Evolutionary conservation across 2,329 filamentous ascomycete species (phyloP).

Genomic region (Aspergillus spinulosporus): DNA sequence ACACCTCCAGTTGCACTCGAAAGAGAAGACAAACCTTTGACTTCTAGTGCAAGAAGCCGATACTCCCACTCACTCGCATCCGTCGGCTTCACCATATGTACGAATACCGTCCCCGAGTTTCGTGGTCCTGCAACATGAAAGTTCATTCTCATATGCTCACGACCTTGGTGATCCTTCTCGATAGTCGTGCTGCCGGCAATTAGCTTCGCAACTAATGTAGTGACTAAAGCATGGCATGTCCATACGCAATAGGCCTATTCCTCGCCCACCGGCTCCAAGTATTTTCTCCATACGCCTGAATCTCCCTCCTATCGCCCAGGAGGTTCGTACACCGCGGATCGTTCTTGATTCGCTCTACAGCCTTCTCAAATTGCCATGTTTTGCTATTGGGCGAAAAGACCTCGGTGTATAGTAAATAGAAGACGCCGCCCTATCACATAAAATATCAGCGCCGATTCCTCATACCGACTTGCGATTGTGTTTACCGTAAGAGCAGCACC

Average conservation of each 20-base stretch:
- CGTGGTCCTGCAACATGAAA: constrained; percentile 82
- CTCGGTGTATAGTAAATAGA: constrained; percentile 75
- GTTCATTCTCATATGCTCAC: constrained; percentile 78
- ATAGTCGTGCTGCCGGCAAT: constrained; percentile 58
- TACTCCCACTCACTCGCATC: constrained; percentile 72
- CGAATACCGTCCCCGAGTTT: constrained; percentile 69
- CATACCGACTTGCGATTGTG: neutral
- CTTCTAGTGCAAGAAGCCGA: constrained; percentile 75
- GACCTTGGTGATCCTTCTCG: constrained; percentile 70
- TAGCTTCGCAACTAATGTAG: constrained; percentile 5
- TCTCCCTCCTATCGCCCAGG: constrained; percentile 72
- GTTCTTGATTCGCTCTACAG: constrained; percentile 73
- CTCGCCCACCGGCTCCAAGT: constrained; percentile 79
- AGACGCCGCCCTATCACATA: constrained; percentile 65
- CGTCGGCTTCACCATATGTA: constrained; percentile 73
- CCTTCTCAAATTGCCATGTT: constrained; percentile 83
- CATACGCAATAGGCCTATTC: constrained; percentile 57
- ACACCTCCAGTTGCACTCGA: neutral
- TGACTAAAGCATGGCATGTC: neutral
- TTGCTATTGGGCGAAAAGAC: constrained; percentile 84
- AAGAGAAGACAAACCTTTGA: constrained; percentile 57
- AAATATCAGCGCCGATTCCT: neutral
- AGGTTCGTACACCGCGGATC: constrained; percentile 70
- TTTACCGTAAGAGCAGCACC: constrained; percentile 75
- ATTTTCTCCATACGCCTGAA: constrained; percentile 77